A percentile compares a stretch with the other conserved stretches of the same genome.
These are phyloP conservation scores for Croton setiger DNA, from an alignment of 441 rosid genomes.

Conservation along the genomic window DNA sequence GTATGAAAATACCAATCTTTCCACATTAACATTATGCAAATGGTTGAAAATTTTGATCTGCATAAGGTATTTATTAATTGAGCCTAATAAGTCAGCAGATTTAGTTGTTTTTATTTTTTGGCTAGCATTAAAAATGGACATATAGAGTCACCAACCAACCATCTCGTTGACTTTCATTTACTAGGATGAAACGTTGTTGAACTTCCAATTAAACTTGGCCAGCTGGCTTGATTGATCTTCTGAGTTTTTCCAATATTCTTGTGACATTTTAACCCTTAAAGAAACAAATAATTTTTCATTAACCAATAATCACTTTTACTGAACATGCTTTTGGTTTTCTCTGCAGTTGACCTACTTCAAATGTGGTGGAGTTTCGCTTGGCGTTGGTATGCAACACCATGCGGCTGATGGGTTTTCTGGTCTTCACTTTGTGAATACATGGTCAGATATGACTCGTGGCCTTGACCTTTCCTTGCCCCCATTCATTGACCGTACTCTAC, in stretches of 20 bases:
- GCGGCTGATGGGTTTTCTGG: constrained; percentile 96
- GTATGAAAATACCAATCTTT: background rate
- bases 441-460: constrained; percentile 96
- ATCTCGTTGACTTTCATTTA: background rate
- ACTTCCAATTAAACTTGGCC: background rate
- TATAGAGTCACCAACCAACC: background rate
- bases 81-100: constrained; percentile 2
- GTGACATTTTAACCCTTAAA: background rate
- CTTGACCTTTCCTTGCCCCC: constrained; percentile 69
- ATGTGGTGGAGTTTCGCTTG: constrained; percentile 95
- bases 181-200: background rate
- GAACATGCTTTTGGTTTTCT: background rate
- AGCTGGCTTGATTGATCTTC: background rate
- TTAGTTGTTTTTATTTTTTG: background rate
- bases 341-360: constrained; percentile 87
- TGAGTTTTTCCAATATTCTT: background rate
- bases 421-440: constrained; percentile 85
- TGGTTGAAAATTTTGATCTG: background rate
- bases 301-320: background rate
- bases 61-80: background rate
- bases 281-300: background rate
- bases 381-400: constrained; percentile 98
- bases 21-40: background rate
- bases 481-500: constrained; percentile 80
- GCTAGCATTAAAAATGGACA: background rate